A percentile compares a stretch with the other conserved stretches of the same genome.
Evolutionary conservation across 108 stramenopile genomes (phyloP).

Genomic region (Skeletonema costatum): DNA sequence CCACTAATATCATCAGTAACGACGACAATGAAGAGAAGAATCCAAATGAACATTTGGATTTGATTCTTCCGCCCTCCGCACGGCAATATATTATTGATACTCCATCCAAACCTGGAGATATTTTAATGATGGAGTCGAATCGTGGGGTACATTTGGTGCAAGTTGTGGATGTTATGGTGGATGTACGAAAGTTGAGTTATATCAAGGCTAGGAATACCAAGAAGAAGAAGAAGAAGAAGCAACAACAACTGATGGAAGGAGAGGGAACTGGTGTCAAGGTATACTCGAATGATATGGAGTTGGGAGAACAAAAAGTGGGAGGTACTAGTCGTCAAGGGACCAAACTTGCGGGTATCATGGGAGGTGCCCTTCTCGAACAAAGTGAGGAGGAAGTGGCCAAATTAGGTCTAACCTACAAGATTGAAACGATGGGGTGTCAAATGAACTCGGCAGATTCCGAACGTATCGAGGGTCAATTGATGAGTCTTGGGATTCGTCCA

Average conservation of each 20-base stretch:
- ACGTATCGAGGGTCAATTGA: constrained; percentile 93
- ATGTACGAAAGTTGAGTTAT: constrained; percentile 82
- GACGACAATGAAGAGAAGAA: constrained; percentile 17
- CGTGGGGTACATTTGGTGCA: constrained; percentile 85
- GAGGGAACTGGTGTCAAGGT: constrained; percentile 1
- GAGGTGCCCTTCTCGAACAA: constrained; percentile 41
- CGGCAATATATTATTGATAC: constrained; percentile 36
- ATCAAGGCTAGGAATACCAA: constrained; percentile 51
- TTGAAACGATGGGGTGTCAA: constrained; percentile 95
- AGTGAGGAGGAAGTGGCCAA: constrained; percentile 10
- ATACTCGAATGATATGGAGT: constrained; percentile 36
- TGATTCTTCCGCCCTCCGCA: constrained; percentile 50
- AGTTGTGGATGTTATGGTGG: constrained; percentile 87
- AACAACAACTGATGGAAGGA: background rate
- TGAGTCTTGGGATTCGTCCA: constrained; percentile 81
- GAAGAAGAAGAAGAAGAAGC: constrained; percentile 10
- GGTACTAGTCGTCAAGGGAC: background rate
- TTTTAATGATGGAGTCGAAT: constrained; percentile 39
- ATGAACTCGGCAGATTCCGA: constrained; percentile 98
- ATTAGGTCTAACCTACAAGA: constrained; percentile 66
- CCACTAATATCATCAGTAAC: background rate
- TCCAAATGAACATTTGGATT: constrained; percentile 74
- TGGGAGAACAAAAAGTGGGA: background rate
- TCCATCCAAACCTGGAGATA: constrained; percentile 60
- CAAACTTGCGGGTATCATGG: constrained; percentile 45